These are phyloP conservation scores for Xerocomus nothofagi DNA, from an alignment of 1,284 basidiomycete species.

Conservation along the genomic window DNA sequence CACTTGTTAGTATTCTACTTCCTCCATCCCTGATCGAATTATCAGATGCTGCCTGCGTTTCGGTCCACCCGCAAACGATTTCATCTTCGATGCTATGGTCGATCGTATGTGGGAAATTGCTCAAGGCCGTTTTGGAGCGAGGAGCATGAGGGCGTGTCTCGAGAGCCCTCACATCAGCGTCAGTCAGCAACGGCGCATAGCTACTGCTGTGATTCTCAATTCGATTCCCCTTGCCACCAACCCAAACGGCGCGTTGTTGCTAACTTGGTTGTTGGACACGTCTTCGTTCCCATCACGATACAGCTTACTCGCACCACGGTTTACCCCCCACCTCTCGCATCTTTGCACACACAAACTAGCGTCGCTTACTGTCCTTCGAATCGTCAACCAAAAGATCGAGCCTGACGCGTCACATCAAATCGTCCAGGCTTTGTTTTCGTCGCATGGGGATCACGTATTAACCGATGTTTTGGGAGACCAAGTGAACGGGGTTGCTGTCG, in stretches of 20 bases:
- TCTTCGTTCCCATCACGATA: conserved; percentile 93
- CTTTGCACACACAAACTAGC: conserved; percentile 98
- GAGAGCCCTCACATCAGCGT: conserved; percentile 85
- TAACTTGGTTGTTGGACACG: conserved; percentile 97
- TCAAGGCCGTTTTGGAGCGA: conserved; percentile 94
- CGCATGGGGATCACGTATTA: conserved; percentile 82
- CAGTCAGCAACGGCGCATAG: conserved; percentile 92
- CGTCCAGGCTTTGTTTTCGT: conserved; percentile 83
- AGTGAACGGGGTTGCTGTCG: conserved; percentile 91
- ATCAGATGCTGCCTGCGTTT: conserved; percentile 88
- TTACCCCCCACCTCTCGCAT: conserved; percentile 94
- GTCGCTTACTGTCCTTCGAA: conserved; percentile 88
- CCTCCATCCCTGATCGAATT: conserved; percentile 2
- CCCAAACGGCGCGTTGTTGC: conserved; percentile 91
- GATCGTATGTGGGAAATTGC: conserved; percentile 99
- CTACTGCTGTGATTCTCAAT: conserved; percentile 92
- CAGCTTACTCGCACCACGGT: conserved; percentile 88
- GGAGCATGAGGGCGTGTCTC: conserved; percentile 96
- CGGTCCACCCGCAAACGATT: conserved; percentile 85
- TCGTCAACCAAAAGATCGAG: conserved; percentile 91
- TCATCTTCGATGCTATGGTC: conserved; percentile 97
- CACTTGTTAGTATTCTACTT: background rate
- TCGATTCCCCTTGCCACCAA: conserved; percentile 98
- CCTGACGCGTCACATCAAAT: conserved; percentile 80
- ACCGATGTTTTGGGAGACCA: conserved; percentile 94